Evolutionary conservation across 2,329 filamentous ascomycete species (phyloP).

Genomic region (Cadophora sp.): DNA sequence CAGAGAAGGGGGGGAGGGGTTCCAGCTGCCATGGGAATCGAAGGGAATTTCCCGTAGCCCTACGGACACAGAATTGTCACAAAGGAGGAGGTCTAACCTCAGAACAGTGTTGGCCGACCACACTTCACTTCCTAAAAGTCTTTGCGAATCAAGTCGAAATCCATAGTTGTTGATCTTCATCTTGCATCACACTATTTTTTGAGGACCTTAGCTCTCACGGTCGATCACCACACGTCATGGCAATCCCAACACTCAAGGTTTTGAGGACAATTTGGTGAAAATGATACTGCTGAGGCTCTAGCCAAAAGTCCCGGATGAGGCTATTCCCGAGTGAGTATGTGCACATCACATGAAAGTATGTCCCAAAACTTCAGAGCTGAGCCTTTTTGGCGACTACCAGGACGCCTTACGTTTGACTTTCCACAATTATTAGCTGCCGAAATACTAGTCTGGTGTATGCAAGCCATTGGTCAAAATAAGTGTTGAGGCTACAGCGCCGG

Average conservation of each 20-base stretch:
- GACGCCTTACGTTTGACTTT: neutral
- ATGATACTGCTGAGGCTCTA: neutral
- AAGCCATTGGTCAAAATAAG: conserved; percentile 2
- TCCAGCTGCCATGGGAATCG: neutral
- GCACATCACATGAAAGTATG: neutral
- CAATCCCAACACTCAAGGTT: neutral
- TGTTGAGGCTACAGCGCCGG: neutral
- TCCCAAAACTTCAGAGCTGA: neutral
- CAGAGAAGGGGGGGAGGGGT: neutral
- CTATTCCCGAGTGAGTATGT: conserved; percentile 9
- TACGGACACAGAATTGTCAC: neutral
- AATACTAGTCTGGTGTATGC: neutral
- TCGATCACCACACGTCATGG: conserved; percentile 1
- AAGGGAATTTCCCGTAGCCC: neutral
- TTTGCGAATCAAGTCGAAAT: neutral
- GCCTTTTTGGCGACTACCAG: neutral
- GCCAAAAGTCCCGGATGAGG: neutral
- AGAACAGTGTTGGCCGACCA: neutral
- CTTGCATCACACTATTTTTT: neutral
- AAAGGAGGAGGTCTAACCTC: too few relatives aligned
- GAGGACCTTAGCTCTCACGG: neutral
- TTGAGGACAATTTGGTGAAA: neutral
- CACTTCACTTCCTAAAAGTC: neutral
- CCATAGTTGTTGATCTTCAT: neutral
- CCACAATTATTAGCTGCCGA: neutral